Percentiles rank a stretch among this genome's conserved stretches.
These are phyloP conservation scores for Solanum piurae DNA, from an alignment of 257 asterid species.

Conservation along the genomic window DNA sequence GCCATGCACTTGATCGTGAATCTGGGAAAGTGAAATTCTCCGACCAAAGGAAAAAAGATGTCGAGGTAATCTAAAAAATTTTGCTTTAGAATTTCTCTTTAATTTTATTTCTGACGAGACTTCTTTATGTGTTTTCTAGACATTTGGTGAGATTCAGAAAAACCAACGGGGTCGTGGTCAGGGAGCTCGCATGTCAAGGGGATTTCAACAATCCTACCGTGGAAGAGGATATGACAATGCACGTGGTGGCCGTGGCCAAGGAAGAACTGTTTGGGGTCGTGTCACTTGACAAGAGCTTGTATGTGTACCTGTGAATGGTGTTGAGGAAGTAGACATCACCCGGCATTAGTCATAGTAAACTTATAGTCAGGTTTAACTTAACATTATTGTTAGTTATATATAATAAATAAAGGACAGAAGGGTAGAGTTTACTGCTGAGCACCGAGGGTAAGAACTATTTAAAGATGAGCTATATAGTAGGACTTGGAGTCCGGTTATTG, in stretches of 20 bases:
- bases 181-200: conserved; percentile 2
- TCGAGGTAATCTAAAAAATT: conserved; percentile 9
- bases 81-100: background rate
- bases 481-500: background rate
- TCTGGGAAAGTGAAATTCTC: conserved; percentile 7
- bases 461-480: background rate
- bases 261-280: conserved; percentile 1
- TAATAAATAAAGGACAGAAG: background rate
- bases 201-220: conserved; percentile 3
- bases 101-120: background rate
- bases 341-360: background rate
- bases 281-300: conserved; percentile 2
- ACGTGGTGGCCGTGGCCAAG: conserved; percentile 4
- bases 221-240: conserved; percentile 14
- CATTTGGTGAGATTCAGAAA: conserved; percentile 15
- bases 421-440: background rate
- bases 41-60: conserved; percentile 5
- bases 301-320: background rate
- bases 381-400: background rate
- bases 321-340: background rate
- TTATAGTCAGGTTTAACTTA: background rate
- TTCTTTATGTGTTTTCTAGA: conserved; percentile 5
- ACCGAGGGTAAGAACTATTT: background rate
- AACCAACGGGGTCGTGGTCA: conserved; percentile 4
- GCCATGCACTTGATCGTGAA: conserved; percentile 1